These are phyloP conservation scores for Pedinophyceae sp. DNA, from an alignment of 139 green algal genomes.

Conservation along the genomic window DNA sequence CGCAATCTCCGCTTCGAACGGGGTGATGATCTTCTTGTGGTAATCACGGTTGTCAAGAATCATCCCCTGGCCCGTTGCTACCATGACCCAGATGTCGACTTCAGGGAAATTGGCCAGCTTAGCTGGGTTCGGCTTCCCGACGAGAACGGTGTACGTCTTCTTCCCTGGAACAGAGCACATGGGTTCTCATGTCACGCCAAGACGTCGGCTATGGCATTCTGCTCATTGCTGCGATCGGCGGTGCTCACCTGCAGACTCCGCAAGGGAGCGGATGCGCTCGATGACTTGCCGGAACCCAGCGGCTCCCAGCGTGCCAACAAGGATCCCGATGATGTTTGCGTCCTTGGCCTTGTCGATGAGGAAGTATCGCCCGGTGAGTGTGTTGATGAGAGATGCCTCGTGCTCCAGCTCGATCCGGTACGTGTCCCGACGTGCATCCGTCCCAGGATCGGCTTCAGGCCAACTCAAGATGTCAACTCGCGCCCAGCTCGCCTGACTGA, in stretches of 20 bases:
- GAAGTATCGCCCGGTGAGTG: constrained; percentile 51
- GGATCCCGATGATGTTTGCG: constrained; percentile 68
- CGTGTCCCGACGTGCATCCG: too few species aligned
- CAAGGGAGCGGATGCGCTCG: constrained; percentile 21
- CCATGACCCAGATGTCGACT: neutral
- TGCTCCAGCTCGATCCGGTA: too few species aligned
- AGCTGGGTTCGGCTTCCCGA: constrained; percentile 76
- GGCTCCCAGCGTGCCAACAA: constrained; percentile 64
- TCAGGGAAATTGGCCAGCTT: constrained; percentile 97
- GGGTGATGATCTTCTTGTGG: neutral
- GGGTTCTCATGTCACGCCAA: too few species aligned
- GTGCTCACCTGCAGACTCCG: constrained; percentile 12
- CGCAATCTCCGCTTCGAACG: neutral
- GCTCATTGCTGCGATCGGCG: neutral
- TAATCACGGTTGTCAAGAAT: neutral
- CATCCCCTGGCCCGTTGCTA: neutral
- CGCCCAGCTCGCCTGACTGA: neutral
- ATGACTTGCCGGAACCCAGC: constrained; percentile 56
- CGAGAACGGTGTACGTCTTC: constrained; percentile 72
- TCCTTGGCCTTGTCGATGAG: constrained; percentile 69
- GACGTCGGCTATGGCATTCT: neutral
- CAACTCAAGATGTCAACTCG: constrained; percentile 1
- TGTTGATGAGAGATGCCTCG: too few species aligned
- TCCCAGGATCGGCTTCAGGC: constrained; percentile 12
- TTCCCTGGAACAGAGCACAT: too few species aligned